phyloP scores from a whole-genome alignment of 164 flowering plant genomes.

The Amborella trichopoda region DNA sequence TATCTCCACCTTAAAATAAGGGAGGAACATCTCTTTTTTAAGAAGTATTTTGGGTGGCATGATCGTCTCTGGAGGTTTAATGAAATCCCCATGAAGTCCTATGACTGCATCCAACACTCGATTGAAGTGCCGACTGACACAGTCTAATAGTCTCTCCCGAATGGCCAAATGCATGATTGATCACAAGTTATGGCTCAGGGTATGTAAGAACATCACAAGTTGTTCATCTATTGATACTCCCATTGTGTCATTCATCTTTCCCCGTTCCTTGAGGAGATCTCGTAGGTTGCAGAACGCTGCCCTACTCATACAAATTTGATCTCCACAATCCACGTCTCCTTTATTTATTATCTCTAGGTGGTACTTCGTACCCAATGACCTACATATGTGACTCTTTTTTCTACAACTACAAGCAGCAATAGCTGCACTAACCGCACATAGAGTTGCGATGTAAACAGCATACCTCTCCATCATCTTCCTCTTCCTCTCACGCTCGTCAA shows the following conservation, averaged over 20 bases:
- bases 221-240: slow-evolving; percentile 1
- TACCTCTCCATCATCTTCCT: no score
- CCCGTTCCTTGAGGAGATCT: no score
- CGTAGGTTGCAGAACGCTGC: no score
- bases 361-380: no score
- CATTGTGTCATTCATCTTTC: neutral
- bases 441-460: no score
- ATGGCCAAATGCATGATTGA: neutral
- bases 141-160: slow-evolving; percentile 5
- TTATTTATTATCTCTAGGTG: no score
- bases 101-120: slow-evolving; percentile 2
- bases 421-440: no score
- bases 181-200: neutral
- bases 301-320: no score
- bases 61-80: neutral
- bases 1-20: slow-evolving; percentile 5
- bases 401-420: no score
- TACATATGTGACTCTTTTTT: no score
- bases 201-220: slow-evolving; percentile 1
- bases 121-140: slow-evolving; percentile 3
- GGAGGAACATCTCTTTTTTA: neutral
- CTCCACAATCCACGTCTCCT: no score
- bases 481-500: no score
- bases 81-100: neutral
- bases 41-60: neutral